Base-by-base conservation (phyloP, 2,329 filamentous ascomycete species). In the Diaporthe sp. region DNA sequence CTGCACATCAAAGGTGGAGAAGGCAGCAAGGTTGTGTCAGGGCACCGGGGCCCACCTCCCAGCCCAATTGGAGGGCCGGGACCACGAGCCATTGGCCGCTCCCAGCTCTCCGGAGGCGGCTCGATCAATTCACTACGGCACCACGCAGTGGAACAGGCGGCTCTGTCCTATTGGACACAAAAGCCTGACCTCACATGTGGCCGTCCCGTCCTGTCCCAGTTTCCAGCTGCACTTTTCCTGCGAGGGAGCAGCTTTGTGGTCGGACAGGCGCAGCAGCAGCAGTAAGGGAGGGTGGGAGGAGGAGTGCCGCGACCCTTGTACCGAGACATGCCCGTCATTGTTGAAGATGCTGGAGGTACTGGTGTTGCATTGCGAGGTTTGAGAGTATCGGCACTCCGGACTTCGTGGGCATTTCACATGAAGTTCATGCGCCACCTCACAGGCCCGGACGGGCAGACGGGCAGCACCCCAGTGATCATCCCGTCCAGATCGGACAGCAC, bases 141-240 rank as follows among this genome's bases (percentile, higher is more conserved):
- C 65, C 34, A 28, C n/a, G 65, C 49, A 17, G 65, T 70, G 65
- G 31, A 55, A 70, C 65, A 42, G 57, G 55, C 62, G 42, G 72
- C 72, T 34, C 62, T 62, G 65, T 75, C 73, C 73, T 51, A 75
- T 75, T 71, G 73, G 73, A 28, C 62, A 74, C 72, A 53, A 34
- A 28, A 28, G 22, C 62, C 46, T 53, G 62, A 53, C 62, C 62
- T 68, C 46, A 39, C 62, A 7, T 31, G 31, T 53, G 31, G 13
- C 65, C 15, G 39, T 15, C 61, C 61, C 42, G 42, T 67, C 15
- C 49, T n/a, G 8, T 39, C 17, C 65, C 31, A 34, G 65, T 70
- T 55, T 55, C 49, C 46, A 39, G 37, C 31, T 55, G 49, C 46
- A 70, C 46, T 42, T 53, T 53, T 53, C 65, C 34, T 68, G 46